Base-by-base conservation (phyloP, 1,284 basidiomycete species). In the Marasmius sp. region DNA sequence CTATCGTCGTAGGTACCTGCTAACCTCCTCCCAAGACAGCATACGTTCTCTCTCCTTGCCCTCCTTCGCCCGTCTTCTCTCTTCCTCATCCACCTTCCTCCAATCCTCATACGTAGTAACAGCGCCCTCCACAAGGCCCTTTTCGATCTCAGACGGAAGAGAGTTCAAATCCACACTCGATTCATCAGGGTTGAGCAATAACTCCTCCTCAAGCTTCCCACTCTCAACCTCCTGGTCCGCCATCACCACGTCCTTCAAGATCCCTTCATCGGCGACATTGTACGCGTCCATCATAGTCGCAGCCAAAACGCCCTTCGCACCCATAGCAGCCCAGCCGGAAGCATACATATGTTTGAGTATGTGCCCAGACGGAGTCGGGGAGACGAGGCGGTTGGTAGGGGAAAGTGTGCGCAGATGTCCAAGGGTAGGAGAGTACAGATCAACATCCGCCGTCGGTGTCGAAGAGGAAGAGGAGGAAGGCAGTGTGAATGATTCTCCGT, bases 221-320 rank as follows among this genome's bases (percentile, higher is more conserved):
- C 59, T 49, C 61, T 67, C 58, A 58, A 66, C 62, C 50, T 63
- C 71, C 64, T 65, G 59, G 33, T 7, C 48, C 18, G 54, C 27
- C 4, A 27, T 60, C 18, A 49, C 43, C 36, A 79, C 78, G 66
- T 94, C 94, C 2, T 75, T 70, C 1, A 93, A 66, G 52, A 97
- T 85, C 27, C 37, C 52, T 10, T 14, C 79, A 55, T 93, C 89
- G 0, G 91, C 90, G 1, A 92, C 88, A 2, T 81, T 79, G 71
- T 95, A 95, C 16, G 97, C 94, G 73, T 98, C 87, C 75, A 94
- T 87, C 95, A 99, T 96, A 27, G 97, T 98, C 16, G 89, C 84
- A 0, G 94, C 96, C 52, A 99, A 85, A 12, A 99, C 95, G 6
- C 97, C 97, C 51, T 88, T 89, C 0, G 97, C 95, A 22, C 97